phyloP scores from a whole-genome alignment of 75 land plant species.

The Cunninghamia lanceolata region DNA sequence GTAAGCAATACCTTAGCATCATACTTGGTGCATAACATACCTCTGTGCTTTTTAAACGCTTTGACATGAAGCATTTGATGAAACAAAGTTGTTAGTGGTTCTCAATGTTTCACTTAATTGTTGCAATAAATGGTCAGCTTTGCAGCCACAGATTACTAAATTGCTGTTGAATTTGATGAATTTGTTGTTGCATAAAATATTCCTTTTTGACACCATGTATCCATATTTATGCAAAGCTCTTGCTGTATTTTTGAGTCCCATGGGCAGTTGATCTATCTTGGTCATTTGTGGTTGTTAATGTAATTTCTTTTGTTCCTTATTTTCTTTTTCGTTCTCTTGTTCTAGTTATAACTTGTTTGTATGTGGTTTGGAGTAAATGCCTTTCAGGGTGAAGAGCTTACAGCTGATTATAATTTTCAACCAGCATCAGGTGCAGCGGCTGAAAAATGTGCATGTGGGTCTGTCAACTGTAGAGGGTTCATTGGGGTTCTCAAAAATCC shows the following conservation, averaged over 20 bases:
- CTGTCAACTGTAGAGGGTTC: conserved; percentile 79
- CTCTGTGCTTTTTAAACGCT: background rate
- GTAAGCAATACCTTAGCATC: background rate
- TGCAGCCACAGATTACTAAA: background rate
- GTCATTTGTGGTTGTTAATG: background rate
- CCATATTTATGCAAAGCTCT: background rate
- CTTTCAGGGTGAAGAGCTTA: conserved; percentile 86
- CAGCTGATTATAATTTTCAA: conserved; percentile 92
- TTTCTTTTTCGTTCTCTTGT: background rate
- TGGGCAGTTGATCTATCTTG: background rate
- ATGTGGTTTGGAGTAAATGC: conserved; percentile 5
- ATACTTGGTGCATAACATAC: background rate
- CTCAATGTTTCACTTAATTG: background rate
- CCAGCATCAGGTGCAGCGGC: conserved; percentile 93
- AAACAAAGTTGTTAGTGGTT: background rate
- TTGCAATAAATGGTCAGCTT: background rate
- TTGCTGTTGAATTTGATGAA: background rate
- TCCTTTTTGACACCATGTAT: background rate
- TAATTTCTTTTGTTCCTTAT: background rate
- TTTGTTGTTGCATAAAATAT: background rate
- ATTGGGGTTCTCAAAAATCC: conserved; percentile 73
- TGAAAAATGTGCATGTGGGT: conserved; percentile 91
- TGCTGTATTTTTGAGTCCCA: background rate
- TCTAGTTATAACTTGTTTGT: background rate
- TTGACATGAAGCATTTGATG: background rate